These are phyloP conservation scores for Graphilbum fragrans DNA, from an alignment of 2,329 filamentous ascomycete species.

Conservation along the genomic window DNA sequence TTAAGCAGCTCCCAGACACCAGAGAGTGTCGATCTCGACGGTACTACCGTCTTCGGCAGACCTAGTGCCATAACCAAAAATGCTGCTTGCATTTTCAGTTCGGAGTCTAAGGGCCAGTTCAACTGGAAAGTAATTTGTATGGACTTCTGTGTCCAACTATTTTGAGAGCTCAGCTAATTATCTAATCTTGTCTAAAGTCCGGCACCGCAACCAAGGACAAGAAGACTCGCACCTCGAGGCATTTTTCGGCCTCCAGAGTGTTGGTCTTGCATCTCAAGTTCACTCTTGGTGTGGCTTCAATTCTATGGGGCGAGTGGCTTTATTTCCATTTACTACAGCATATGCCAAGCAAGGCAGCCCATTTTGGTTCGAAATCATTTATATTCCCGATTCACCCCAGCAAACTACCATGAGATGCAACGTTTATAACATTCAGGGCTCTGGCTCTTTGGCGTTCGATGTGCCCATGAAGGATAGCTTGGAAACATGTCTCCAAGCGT, in stretches of 20 bases:
- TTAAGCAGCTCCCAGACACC: background rate
- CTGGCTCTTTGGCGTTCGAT: background rate
- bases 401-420: conserved; percentile 1
- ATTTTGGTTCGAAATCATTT: conserved; percentile 1
- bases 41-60: background rate
- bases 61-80: background rate
- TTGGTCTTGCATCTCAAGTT: background rate
- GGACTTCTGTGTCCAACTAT: background rate
- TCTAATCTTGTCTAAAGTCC: no score
- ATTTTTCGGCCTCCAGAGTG: background rate
- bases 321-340: background rate
- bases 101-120: background rate
- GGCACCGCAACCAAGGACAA: no score
- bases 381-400: background rate
- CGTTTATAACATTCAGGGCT: background rate
- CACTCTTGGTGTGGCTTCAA: background rate
- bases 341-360: background rate
- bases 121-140: conserved; percentile 3
- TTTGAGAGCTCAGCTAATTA: no score
- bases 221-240: no score
- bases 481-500: background rate
- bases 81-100: background rate
- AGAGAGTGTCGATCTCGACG: background rate
- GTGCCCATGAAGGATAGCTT: background rate
- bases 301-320: background rate